These are phyloP conservation scores for Penicillium flavigenum DNA, from an alignment of 495 filamentous ascomycete species.

Conservation along the genomic window DNA sequence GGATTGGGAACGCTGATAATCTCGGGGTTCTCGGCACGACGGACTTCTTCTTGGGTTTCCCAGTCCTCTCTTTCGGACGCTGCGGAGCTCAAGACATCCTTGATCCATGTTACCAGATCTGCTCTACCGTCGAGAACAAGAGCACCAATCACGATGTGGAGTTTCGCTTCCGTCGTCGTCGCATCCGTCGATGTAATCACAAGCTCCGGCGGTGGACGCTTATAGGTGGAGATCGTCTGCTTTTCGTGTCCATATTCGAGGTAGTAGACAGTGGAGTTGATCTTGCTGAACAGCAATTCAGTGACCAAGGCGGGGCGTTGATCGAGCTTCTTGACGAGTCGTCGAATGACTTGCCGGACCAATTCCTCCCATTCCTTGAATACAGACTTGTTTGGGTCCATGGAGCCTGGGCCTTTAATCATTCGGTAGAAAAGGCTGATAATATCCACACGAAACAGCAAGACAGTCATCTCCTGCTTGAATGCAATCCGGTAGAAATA, in stretches of 20 bases:
- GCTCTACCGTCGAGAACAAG: conserved; percentile 73
- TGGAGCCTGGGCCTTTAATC: conserved; percentile 83
- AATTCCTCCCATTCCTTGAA: conserved; percentile 94
- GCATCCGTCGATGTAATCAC: conserved; percentile 67
- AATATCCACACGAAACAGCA: conserved; percentile 89
- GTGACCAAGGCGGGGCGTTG: conserved; percentile 79
- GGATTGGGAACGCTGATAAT: conserved; percentile 37
- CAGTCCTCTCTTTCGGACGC: conserved; percentile 74
- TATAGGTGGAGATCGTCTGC: conserved; percentile 57
- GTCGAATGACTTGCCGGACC: conserved; percentile 74
- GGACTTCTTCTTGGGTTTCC: conserved; percentile 68
- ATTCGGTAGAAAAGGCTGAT: conserved; percentile 84
- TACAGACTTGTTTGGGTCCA: conserved; percentile 60
- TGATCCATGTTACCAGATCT: conserved; percentile 79
- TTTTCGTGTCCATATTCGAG: conserved; percentile 89
- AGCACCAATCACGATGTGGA: conserved; percentile 74
- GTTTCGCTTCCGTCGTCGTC: conserved; percentile 62
- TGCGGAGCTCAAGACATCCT: conserved; percentile 63
- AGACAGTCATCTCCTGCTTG: conserved; percentile 84
- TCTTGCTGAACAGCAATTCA: conserved; percentile 94
- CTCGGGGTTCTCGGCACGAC: conserved; percentile 43
- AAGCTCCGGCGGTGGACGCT: conserved; percentile 69
- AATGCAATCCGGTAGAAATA: conserved; percentile 95
- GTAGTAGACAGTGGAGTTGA: conserved; percentile 75
- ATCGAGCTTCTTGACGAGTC: conserved; percentile 73